Base-by-base conservation (phyloP, 2,329 filamentous ascomycete species). In the Paracamarosporium sp. region DNA sequence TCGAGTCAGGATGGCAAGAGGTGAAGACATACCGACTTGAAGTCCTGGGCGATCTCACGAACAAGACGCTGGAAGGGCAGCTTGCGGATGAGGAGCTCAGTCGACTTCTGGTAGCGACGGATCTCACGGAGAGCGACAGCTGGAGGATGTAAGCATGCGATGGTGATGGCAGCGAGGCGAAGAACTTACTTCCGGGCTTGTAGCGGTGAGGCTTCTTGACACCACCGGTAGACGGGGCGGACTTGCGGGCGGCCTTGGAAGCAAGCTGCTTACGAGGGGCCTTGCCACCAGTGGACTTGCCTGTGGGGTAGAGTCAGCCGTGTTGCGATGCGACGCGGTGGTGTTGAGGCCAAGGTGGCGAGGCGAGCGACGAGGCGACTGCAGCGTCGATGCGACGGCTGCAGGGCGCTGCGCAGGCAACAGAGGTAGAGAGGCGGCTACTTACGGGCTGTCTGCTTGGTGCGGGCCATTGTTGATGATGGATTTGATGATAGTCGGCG, bases 201-300 rank as follows among this genome's bases (percentile, higher is more conserved):
- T 83, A 83, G 65, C 81, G 76, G 76, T 83, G 81, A 72, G 81
- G 81, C 81, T 83, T 83, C 81, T 83, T 83, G 78, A 83, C 81
- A 81, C 81, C 81, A 76, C 94, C 95, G 80, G 95, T 98, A 64
- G 93, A 97, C 72, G 95, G 95, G 62, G 95, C 94, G 74, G 90
- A 93, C 90, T 99, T 99, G 85, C 95, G 93, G 76, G 95, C 94
- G 70, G 94, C 95, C 91, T 97, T 97, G 86, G 93, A 97, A 74
- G 94, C 94, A 78, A 98, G 93, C 88, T 97, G 93, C 92, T 99
- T 99, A 83, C 86, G 85, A 71, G 86, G 86, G 76, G 86, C 86
- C 82, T 89, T 89, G 84, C 86, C 86, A 88, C 86, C 86, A 79
- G 86, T 88, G 78, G 85, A 88, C 83, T 97, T 90, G 81, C 87